Percentiles rank a stretch among this genome's conserved stretches.
Conservation (phyloP, 2,329 filamentous ascomycete genomes). For the Penicillium sp. region DNA sequence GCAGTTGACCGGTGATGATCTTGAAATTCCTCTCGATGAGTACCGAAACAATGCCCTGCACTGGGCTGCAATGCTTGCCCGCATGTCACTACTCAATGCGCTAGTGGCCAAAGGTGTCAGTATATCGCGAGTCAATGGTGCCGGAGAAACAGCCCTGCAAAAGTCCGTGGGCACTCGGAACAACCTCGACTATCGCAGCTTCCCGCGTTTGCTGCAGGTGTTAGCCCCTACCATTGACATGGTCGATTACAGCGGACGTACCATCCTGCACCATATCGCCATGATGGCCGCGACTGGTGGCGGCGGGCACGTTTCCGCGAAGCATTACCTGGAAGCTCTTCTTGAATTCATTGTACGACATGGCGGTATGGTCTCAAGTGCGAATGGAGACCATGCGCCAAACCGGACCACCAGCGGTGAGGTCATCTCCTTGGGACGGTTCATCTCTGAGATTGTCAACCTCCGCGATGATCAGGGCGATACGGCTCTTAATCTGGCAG, state of each 20-base stretch:
- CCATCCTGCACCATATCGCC: constrained; percentile 93
- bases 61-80: constrained; percentile 91
- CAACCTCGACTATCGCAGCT: constrained; percentile 85
- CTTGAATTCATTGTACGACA: constrained; percentile 92
- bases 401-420: constrained; percentile 41
- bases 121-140: constrained; percentile 81
- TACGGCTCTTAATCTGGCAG: constrained; percentile 90
- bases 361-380: constrained; percentile 58
- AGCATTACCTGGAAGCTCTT: constrained; percentile 92
- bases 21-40: constrained; percentile 88
- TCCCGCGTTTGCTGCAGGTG: constrained; percentile 85
- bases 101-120: constrained; percentile 82
- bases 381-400: constrained; percentile 29
- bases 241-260: constrained; percentile 82
- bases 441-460: constrained; percentile 97
- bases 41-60: constrained; percentile 85
- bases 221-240: constrained; percentile 88
- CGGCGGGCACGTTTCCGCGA: constrained; percentile 76
- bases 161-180: constrained; percentile 91
- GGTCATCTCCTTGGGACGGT: constrained; percentile 84
- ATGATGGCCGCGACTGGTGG: constrained; percentile 95
- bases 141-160: constrained; percentile 89
- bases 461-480: constrained; percentile 91
- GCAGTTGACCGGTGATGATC: constrained; percentile 71
- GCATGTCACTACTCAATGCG: constrained; percentile 75